Evolutionary conservation across 2,329 filamentous ascomycete genomes (phyloP), one percentile per base, ranked within the genome.

Genomic region (Pestalotiopsis sp.): DNA sequence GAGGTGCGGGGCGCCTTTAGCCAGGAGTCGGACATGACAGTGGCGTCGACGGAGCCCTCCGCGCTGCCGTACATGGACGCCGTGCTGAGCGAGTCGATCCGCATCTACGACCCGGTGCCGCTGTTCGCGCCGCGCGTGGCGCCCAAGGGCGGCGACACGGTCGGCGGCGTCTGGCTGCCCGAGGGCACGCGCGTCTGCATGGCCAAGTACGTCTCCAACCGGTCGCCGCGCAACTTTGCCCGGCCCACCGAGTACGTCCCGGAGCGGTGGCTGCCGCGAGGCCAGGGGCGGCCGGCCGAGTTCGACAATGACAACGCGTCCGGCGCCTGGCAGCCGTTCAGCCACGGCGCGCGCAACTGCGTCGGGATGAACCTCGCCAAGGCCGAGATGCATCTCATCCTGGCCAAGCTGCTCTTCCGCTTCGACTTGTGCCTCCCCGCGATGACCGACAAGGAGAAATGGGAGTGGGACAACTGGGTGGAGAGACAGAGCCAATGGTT

Each of bases 341-440:
- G 69, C 20, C 68, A 36, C 9, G 71, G 71, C 1, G 68, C 71
- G 38, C 41, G 70, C 59, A 56, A 66, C n/a, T 73, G 71, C 20
- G 67, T 73, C 1, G 71, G 66, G 23, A 69, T 67, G 52, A 72
- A 71, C 23, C 52, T 77, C 3, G 80, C 80, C 1, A 77, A 76
- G 45, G 71, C 79, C 23, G 80, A 82, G 69, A 78, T 82, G 74
- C 72, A 76, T 7, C 71, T 79, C 7, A 76, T 81, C 31, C 57
- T 82, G 7, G 75, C 78, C 0, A 81, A 80, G 66, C 62, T 82
- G 36, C 25, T 81, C 2, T 81, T 70, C 68, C 72, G 73, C 17
- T 82, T 80, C 57, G 78, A 82, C 61, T 65, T 82, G 56, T 74
- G 78, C 63, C 71, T 17, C 20, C 65, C 65, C 4, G 14, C 36